Percentiles rank a stretch among this genome's conserved stretches.
Conservation (phyloP, 2,329 filamentous ascomycete species). For the Pseudocercospora eumusae region DNA sequence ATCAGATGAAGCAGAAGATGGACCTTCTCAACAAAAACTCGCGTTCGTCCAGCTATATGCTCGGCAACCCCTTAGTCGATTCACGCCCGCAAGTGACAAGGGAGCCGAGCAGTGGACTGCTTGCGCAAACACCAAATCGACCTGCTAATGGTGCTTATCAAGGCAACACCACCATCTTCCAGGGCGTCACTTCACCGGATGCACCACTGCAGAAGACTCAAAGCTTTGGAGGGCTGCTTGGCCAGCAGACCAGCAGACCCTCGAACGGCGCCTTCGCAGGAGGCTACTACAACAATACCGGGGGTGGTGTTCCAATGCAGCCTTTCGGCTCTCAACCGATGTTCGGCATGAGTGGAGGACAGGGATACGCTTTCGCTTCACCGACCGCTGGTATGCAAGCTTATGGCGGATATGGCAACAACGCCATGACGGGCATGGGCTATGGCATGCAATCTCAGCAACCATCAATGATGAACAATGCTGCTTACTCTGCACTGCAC, state of each 20-base stretch:
- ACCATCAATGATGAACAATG: constrained; percentile 20
- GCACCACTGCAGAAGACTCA: constrained; percentile 10
- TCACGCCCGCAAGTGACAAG: constrained; percentile 37
- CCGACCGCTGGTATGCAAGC: constrained; percentile 30
- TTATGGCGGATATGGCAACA: constrained; percentile 23
- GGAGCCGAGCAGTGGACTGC: constrained; percentile 32
- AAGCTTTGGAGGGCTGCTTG: constrained; percentile 33
- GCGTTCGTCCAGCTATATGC: constrained; percentile 34
- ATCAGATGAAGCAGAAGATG: constrained; percentile 42
- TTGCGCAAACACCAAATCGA: constrained; percentile 22
- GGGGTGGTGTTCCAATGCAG: constrained; percentile 18
- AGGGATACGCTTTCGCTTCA: constrained; percentile 31
- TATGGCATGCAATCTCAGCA: constrained; percentile 20
- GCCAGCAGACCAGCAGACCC: constrained; percentile 23
- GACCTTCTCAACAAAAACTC: constrained; percentile 40
- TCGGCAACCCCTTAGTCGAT: constrained; percentile 30
- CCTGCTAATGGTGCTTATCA: constrained; percentile 40
- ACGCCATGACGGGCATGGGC: constrained; percentile 16
- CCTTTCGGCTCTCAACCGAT: constrained; percentile 23
- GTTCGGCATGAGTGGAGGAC: constrained; percentile 22
- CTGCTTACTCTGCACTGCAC: constrained; percentile 24
- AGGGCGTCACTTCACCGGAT: constrained; percentile 6
- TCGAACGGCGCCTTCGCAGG: constrained; percentile 41
- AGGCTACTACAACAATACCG: constrained; percentile 29
- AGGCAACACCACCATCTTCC: constrained; percentile 20